Base-by-base conservation (phyloP, 345 rosid species). In the Camelina sativa region DNA sequence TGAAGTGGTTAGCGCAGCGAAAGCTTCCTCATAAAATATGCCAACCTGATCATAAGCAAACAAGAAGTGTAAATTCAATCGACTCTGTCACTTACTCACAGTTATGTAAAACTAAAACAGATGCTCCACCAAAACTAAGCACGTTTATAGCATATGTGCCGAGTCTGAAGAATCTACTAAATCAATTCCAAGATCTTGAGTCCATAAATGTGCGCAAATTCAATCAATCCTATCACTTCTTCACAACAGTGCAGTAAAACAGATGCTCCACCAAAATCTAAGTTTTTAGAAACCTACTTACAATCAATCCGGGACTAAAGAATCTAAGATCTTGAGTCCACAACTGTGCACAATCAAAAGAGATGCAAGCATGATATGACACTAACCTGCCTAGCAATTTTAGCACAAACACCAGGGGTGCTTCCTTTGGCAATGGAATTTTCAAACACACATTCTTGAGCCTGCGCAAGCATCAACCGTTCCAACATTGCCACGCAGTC, bases 381-480 rank as follows among this genome's bases (percentile, higher is more conserved):
- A 80, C 91, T 55, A 22, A 92, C 99, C 92, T 95, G 99, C 76
- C 98, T 79, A 25, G 98, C 69, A 72, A 95, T 95, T 82, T 95
- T 95, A 12, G 99, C 87, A 62, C 86, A 95, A 65, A 95, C 99
- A 19, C 98, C 99, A 22, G 99, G 93, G 7, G 97, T 89, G 67
- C 94, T 95, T 73, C 97, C 99, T 81, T 95, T 95, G 46, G 98
- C 93, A 62, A 95, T 95, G 9, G 97, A 84, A 47, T 92, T 95
- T 82, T 95, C 99, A 54, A 95, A 95, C 13, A 95, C 99, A 69
- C 97, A 90, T 80, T 95, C 99, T 74, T 95, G 99, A 35, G 97
- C 99, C 74, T 95, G 97, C 7, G 99, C 99, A 37, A 92, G 77
- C 97, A 95, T 95, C 81, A 95, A 65, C 76, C 97, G 76, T 80